Evolutionary conservation across 352 stramenopile genomes (phyloP), one percentile per base, ranked within the genome.

Genomic region (Vaucheria bursata): DNA sequence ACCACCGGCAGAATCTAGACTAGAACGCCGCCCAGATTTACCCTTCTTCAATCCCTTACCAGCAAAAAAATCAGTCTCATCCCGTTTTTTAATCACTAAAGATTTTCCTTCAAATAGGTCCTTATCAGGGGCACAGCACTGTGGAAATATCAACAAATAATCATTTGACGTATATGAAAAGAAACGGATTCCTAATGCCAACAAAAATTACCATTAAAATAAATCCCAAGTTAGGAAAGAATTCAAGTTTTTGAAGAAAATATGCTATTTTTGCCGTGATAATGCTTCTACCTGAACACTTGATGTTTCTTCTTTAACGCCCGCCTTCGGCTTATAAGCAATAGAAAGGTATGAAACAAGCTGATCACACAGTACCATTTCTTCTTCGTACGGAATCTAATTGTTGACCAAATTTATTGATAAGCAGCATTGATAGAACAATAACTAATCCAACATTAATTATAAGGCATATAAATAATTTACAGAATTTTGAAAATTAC

Each of bases 381-480:
- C 93, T 79, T 97, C 91, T 86, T 97, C 93, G 85, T 95, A 97
- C 37, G 93, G 92, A 85, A 95, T 92, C 84, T 97, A 96, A 87
- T n/a, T n/a, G n/a, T n/a, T n/a, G n/a, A 59, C 18, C 45, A 59
- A 59, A n/a, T n/a, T n/a, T n/a, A 59, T n/a, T n/a, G 18, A n/a
- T n/a, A 59, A 18, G 18, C n/a, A n/a, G 18, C n/a, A n/a, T 18
- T 59, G 45, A n/a, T 59, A 18, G n/a, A 18, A 59, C 18, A 59
- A 59, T n/a, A 59, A 59, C n/a, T n/a, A 59, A n/a, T 18, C 18
- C 45, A 59, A n/a, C n/a, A 18, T 18, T n/a, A 59, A 18, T n/a
- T 18, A n/a, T 18, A n/a, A 18, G 18, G 45, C 18, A 59, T 29
- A 59, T 59, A 18, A 18, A 59, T 59, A 18, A 18, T n/a, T 29